Base-by-base conservation (phyloP, 495 filamentous ascomycete species). In the Penicillium turbatum region DNA sequence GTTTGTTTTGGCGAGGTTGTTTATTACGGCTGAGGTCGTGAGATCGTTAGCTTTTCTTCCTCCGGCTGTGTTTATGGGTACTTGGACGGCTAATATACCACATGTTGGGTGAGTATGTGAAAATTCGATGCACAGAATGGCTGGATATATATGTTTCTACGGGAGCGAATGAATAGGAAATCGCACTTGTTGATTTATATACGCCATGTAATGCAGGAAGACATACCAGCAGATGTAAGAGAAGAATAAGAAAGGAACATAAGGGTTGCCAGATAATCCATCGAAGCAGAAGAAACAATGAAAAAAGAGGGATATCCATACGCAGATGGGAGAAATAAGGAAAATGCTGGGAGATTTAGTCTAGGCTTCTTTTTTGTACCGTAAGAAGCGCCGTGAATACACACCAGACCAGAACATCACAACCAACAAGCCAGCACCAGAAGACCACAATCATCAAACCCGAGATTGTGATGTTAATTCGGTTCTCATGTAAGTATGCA, bases 161-260 rank as follows among this genome's bases (percentile, higher is more conserved):
- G 19, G 5, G 27, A 29, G 31, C 17, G 36, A 50, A 29, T 4
- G 3, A 30, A 31, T 51, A 46, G 52, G 32, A 49, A 44, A 47
- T 61, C 57, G 55, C 53, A 61, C 32, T 27, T 16, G 3, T 36
- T 36, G 34, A 15, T 36, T 56, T 61, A 57, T 64, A 53, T 66
- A 66, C 61, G 61, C 61, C 63, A 40, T 48, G 43, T 61, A 54
- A 66, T 66, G 63, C 63, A 61, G 58, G 41, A 61, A 58, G 55
- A 61, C 53, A 66, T 59, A 34, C 41, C 48, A 56, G 54, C 50
- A 57, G 29, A 30, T 11, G 31, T 21, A 30, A 38, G 26, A n/a
- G 27, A 30, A 11, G 29, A 37, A 6, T 34, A n/a, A 39, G 43
- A 40, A 53, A 58, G 31, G 17, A 47, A 49, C 16, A 45, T 40